Base-by-base conservation (phyloP, 805 yeast species). In the Starmerella floris region DNA sequence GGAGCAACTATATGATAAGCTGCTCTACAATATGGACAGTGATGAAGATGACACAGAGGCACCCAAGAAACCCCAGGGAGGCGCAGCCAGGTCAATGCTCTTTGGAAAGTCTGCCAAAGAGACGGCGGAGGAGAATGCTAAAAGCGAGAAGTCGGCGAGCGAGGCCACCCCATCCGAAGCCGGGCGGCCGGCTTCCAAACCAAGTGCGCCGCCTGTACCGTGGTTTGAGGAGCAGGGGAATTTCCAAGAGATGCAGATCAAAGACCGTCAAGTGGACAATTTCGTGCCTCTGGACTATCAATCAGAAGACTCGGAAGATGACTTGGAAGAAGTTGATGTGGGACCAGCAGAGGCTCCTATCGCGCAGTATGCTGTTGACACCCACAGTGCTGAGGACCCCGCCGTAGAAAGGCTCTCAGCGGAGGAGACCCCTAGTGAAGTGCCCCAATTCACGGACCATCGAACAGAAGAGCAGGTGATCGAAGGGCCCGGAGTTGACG, bases 251-350 rank as follows among this genome's bases (percentile, higher is more conserved):
- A 46, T 50, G 48, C 16, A 21, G n/a, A 26, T 43, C 31, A 28
- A 30, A 19, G 34, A 25, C 20, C 16, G 15, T 13, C 23, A 4
- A 2, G 37, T 31, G 20, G 40, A 46, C 2, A 22, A 46, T 47
- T 50, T 64, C 16, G 68, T 63, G 22, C 74, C 68, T 39, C 54
- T 66, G 28, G 78, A 78, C 32, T 65, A 61, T 6, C 45, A 47
- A 23, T n/a, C 30, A 13, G 48, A 38, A 25, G 26, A 33, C n/a
- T n/a, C n/a, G 13, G 26, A 20, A 5, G 36, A 33, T 5, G 36
- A 22, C 8, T 20, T 16, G 21, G 23, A 5, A 31, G 32, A 30
- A 10, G 32, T 30, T 10, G 32, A n/a, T 30, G 13, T 25, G 13
- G 28, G 11, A 9, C 28, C 28, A 25, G 8, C 28, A 25, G 46